Conservation (phyloP, 768 basidiomycete genomes). For the Plicaturopsis crispa region DNA sequence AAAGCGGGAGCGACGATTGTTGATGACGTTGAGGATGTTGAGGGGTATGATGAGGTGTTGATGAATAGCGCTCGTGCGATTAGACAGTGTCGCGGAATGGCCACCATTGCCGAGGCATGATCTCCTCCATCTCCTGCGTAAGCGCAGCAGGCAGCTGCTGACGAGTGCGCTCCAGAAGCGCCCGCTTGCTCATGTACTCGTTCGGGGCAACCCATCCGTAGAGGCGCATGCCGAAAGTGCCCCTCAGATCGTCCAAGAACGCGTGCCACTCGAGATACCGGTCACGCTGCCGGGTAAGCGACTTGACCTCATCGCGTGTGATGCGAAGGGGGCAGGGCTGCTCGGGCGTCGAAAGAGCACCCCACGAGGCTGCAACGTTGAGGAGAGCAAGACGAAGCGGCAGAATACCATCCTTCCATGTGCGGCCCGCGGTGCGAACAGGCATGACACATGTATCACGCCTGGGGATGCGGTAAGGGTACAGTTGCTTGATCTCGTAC, state of each 20-base stretch:
- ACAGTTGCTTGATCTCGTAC: constrained; percentile 12
- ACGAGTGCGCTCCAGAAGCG: constrained; percentile 8
- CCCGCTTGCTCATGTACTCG: constrained; percentile 10
- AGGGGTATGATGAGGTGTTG: too few species aligned
- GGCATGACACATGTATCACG: constrained; percentile 9
- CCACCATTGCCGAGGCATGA: constrained; percentile 12
- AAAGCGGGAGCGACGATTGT: too few species aligned
- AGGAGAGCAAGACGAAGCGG: constrained; percentile 10
- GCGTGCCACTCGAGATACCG: constrained; percentile 11
- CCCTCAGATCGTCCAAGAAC: constrained; percentile 9
- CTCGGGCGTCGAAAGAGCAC: constrained; percentile 6
- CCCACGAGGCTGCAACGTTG: constrained; percentile 8
- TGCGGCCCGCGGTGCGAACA: constrained; percentile 11
- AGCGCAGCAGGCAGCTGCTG: constrained; percentile 8
- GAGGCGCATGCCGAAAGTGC: constrained; percentile 9
- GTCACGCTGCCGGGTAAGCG: constrained; percentile 8
- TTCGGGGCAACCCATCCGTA: constrained; percentile 11
- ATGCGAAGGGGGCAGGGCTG: constrained; percentile 10
- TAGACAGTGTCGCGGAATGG: constrained; percentile 10
- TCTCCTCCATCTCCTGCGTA: constrained; percentile 8
- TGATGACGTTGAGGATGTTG: too few species aligned
- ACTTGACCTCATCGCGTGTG: constrained; percentile 9
- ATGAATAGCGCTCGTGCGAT: too few species aligned
- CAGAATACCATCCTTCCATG: constrained; percentile 12
- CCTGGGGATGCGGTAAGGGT: constrained; percentile 8